A percentile compares a stretch with the other conserved stretches of the same genome.
Conservation (phyloP, 2,329 filamentous ascomycete genomes). For the Cryoendolithus antarcticus region DNA sequence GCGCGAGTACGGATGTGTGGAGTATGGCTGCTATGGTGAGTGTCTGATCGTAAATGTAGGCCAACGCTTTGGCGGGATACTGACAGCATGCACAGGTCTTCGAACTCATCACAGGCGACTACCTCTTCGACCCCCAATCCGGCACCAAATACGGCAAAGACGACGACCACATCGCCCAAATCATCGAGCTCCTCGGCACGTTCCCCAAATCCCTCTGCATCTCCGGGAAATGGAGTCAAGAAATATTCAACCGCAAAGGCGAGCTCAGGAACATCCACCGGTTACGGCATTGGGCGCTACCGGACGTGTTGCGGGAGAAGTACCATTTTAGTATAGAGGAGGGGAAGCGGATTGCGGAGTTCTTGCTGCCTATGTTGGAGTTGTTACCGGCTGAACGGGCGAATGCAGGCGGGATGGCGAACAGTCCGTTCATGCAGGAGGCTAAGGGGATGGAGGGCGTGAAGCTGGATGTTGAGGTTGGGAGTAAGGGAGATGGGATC, state of each 20-base stretch:
- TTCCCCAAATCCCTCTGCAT: slow-evolving; percentile 89
- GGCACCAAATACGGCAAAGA: slow-evolving; percentile 99
- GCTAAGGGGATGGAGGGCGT: slow-evolving; percentile 79
- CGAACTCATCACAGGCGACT: slow-evolving; percentile 94
- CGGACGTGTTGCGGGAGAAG: slow-evolving; percentile 88
- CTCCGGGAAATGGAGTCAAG: slow-evolving; percentile 91
- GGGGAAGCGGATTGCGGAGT: slow-evolving; percentile 63
- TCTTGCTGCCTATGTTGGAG: slow-evolving; percentile 84
- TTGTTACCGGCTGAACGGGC: slow-evolving; percentile 77
- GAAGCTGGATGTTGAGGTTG: slow-evolving; percentile 62
- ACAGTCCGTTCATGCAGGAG: slow-evolving; percentile 69
- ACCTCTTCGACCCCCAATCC: slow-evolving; percentile 95
- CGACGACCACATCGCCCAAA: slow-evolving; percentile 97
- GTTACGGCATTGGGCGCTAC: slow-evolving; percentile 86
- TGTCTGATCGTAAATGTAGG: slow-evolving; percentile 3
- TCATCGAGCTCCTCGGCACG: slow-evolving; percentile 87
- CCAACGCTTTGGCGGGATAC: slow-evolving; percentile 2
- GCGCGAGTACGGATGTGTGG: slow-evolving; percentile 98
- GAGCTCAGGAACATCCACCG: slow-evolving; percentile 96
- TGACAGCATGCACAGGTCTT: slow-evolving; percentile 55
- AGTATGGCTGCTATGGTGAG: slow-evolving; percentile 98
- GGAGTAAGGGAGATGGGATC: slow-evolving; percentile 79
- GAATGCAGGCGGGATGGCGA: slow-evolving; percentile 91
- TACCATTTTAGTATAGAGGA: slow-evolving; percentile 89
- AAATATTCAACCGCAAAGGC: slow-evolving; percentile 97